Conservation (phyloP, 306 rosid genomes). For the Bauhinia variegata region DNA sequence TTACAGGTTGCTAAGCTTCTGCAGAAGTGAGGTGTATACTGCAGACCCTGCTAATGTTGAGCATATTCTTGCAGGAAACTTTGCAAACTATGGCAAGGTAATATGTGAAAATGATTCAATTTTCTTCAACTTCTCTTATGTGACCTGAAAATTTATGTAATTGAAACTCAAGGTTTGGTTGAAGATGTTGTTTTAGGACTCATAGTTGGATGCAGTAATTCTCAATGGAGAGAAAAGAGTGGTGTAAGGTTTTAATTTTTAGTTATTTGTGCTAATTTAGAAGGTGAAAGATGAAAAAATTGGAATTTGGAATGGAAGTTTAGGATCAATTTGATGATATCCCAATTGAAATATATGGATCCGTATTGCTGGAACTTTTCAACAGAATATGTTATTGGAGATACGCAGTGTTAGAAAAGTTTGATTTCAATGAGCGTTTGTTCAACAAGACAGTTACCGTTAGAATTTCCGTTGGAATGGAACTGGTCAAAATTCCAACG, state of each 20-base stretch:
- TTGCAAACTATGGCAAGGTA: conserved; percentile 71
- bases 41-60: conserved; percentile 65
- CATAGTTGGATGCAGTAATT: background rate
- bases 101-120: background rate
- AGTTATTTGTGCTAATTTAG: background rate
- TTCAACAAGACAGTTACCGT: too few relatives aligned
- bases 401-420: too few relatives aligned
- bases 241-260: too few relatives aligned
- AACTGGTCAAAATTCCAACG: too few relatives aligned
- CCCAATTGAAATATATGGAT: too few relatives aligned
- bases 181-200: background rate
- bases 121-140: background rate
- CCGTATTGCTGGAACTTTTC: too few relatives aligned
- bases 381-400: too few relatives aligned
- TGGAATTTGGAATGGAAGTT: too few relatives aligned
- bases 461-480: too few relatives aligned
- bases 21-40: conserved; percentile 63
- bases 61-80: conserved; percentile 57
- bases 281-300: background rate
- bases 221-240: too few relatives aligned
- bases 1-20: conserved; percentile 59
- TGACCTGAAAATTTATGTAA: background rate
- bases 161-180: background rate
- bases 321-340: background rate
- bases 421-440: too few relatives aligned